Percentiles rank a stretch among this genome's conserved stretches.
These are phyloP conservation scores for Blastosporella zonata DNA, from an alignment of 1,284 basidiomycete species.

Conservation along the genomic window DNA sequence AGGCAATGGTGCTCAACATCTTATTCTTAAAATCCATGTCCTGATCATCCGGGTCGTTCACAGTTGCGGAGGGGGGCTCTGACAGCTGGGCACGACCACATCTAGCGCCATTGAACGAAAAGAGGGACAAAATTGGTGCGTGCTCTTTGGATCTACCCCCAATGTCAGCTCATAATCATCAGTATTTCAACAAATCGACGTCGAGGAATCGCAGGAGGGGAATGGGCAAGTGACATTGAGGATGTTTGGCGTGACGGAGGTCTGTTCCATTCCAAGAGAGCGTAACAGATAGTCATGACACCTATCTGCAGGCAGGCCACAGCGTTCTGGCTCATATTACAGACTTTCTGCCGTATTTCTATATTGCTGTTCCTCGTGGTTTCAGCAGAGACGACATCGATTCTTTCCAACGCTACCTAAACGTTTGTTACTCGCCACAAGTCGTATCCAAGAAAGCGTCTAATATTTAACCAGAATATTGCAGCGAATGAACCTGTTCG, in stretches of 20 bases:
- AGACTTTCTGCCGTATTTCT: conserved; percentile 90
- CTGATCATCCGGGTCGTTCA: neutral
- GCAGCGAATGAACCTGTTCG: conserved; percentile 40
- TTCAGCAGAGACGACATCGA: conserved; percentile 68
- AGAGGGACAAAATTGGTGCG: conserved; percentile 61
- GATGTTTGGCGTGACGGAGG: conserved; percentile 89
- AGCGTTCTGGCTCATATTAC: conserved; percentile 83
- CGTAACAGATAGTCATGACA: neutral
- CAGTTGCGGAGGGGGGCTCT: conserved; percentile 72
- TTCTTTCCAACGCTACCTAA: conserved; percentile 69
- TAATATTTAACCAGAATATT: conserved; percentile 20
- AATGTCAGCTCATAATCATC: neutral
- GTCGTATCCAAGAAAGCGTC: neutral
- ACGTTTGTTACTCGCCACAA: conserved; percentile 49
- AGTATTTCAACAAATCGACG: conserved; percentile 95
- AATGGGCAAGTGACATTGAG: conserved; percentile 53
- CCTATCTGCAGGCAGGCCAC: conserved; percentile 63
- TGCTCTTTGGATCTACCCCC: neutral
- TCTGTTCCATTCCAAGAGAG: conserved; percentile 23
- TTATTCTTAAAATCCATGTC: neutral
- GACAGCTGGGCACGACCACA: conserved; percentile 76
- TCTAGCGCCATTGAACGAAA: conserved; percentile 53
- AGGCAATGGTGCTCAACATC: conserved; percentile 35
- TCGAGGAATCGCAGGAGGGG: conserved; percentile 71
- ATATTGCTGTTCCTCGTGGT: conserved; percentile 80